Evolutionary conservation across 441 rosid species (phyloP).

Genomic region (Croton setiger): DNA sequence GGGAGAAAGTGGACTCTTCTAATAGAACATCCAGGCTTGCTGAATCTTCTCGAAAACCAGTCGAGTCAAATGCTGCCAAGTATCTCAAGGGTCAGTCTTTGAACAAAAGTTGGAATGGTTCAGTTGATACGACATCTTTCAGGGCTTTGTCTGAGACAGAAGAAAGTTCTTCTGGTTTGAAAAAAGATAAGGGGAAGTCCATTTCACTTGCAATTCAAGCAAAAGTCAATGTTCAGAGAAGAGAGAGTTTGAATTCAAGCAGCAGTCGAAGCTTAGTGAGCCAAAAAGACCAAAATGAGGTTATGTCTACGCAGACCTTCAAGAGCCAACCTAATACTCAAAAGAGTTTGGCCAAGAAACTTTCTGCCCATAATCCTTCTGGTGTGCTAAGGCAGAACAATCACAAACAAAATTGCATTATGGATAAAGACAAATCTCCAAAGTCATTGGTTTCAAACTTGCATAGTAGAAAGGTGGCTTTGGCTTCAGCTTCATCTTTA

Average conservation of each 20-base stretch:
- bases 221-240: slow-evolving; percentile 76
- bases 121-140: slow-evolving; percentile 39
- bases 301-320: slow-evolving; percentile 47
- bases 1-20: slow-evolving; percentile 50
- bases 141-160: slow-evolving; percentile 38
- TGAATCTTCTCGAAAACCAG: slow-evolving; percentile 45
- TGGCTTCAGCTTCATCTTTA: background rate
- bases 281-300: slow-evolving; percentile 50
- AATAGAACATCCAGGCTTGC: slow-evolving; percentile 41
- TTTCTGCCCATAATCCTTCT: slow-evolving; percentile 37
- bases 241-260: slow-evolving; percentile 54
- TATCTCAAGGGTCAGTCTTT: slow-evolving; percentile 61
- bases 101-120: slow-evolving; percentile 69
- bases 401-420: slow-evolving; percentile 72
- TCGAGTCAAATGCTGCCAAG: slow-evolving; percentile 52
- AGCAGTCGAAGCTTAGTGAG: slow-evolving; percentile 38
- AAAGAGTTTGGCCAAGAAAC: slow-evolving; percentile 50
- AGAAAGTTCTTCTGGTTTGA: slow-evolving; percentile 38
- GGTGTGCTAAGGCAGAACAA: slow-evolving; percentile 80
- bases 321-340: slow-evolving; percentile 51
- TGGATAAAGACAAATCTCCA: slow-evolving; percentile 47
- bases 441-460: slow-evolving; percentile 37
- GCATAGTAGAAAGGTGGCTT: slow-evolving; percentile 36
- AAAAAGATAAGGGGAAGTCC: slow-evolving; percentile 53
- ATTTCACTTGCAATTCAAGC: slow-evolving; percentile 91